These are phyloP conservation scores for Globisporangium emineosum DNA, from an alignment of 352 stramenopile genomes.

Conservation along the genomic window DNA sequence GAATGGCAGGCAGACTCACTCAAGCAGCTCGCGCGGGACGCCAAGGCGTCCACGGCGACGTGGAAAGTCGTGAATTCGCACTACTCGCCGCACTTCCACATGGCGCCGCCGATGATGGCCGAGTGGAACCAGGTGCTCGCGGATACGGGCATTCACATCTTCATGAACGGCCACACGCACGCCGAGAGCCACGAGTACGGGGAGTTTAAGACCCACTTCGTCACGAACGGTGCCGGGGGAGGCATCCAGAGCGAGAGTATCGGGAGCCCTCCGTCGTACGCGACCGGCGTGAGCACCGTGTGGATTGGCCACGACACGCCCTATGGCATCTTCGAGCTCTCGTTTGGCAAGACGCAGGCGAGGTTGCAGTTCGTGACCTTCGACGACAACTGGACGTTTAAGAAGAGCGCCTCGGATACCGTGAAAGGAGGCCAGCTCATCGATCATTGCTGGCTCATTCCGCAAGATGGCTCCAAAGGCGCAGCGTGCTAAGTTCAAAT, in stretches of 20 bases:
- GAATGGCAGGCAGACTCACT: conserved; percentile 59
- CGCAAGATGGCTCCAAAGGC: conserved; percentile 51
- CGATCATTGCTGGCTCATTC: conserved; percentile 72
- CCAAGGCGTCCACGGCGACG: conserved; percentile 47
- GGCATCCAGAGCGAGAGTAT: conserved; percentile 78
- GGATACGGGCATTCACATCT: conserved; percentile 47
- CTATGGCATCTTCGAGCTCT: conserved; percentile 75
- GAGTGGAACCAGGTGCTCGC: conserved; percentile 56
- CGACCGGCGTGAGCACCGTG: conserved; percentile 38
- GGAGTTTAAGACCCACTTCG: conserved; percentile 68
- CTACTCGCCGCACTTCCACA: conserved; percentile 75
- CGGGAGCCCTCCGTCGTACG: conserved; percentile 41
- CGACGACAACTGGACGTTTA: conserved; percentile 60
- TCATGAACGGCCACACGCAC: conserved; percentile 76
- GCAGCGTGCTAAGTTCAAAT: conserved; percentile 23
- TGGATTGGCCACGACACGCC: conserved; percentile 54
- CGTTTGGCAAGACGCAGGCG: conserved; percentile 53
- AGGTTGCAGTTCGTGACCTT: conserved; percentile 68
- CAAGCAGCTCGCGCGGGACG: conserved; percentile 48
- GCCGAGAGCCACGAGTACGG: conserved; percentile 70
- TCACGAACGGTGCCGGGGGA: conserved; percentile 67
- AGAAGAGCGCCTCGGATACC: conserved; percentile 29
- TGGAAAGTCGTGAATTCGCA: conserved; percentile 80
- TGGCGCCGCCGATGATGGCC: conserved; percentile 61
- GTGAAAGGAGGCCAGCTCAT: conserved; percentile 44